Base-by-base conservation (phyloP, 1,284 basidiomycete species). In the Tilletia horrida region DNA sequence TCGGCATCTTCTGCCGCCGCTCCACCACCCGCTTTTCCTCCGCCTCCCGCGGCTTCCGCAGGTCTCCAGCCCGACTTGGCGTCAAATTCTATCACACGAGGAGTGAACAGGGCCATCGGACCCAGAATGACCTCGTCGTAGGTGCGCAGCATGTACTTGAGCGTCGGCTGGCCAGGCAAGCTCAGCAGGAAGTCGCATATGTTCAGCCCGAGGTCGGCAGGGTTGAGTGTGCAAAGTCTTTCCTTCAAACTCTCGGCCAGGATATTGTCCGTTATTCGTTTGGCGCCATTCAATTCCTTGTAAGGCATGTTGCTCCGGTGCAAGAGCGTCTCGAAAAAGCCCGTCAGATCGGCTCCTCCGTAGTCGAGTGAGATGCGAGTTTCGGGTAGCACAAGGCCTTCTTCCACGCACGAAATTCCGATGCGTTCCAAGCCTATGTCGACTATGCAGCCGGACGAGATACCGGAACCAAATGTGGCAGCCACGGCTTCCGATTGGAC, bases 41-140 rank as follows among this genome's bases (percentile, higher is more conserved):
- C 35, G 35, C 35, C 35, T 52, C 45, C 40, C 31, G 48, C 68
- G 70, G 35, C 31, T 21, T 14, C 66, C 66, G 55, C 72, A 67
- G 3, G 69, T 64, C 45, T 42, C 40, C 47, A 43, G 62, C 71
- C 47, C 52, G 66, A 85, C 82, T 95, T 93, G 73, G 85, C 86
- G 43, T 92, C 89, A 78, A 94, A 93, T 73, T 95, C 90, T 70
- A 97, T 89, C 48, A 96, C 88, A 25, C 91, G 87, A 16, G 95
- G 93, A 73, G 95, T 92, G 74, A 98, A 98, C 55, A 97, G 85
- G 76, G 73, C 92, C 88, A 97, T 92, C 0, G 95, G 92, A 0
- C 93, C 93, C 44, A 98, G 85, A 67, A 97, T 94, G 66, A 92
- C 89, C 84, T 98, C 96, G 80, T 98, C 96, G 80, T 97, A 98